Percentiles rank a stretch among this genome's conserved stretches.
phyloP scores from a whole-genome alignment of 1,284 basidiomycete genomes.

The Boletus holoroseus region DNA sequence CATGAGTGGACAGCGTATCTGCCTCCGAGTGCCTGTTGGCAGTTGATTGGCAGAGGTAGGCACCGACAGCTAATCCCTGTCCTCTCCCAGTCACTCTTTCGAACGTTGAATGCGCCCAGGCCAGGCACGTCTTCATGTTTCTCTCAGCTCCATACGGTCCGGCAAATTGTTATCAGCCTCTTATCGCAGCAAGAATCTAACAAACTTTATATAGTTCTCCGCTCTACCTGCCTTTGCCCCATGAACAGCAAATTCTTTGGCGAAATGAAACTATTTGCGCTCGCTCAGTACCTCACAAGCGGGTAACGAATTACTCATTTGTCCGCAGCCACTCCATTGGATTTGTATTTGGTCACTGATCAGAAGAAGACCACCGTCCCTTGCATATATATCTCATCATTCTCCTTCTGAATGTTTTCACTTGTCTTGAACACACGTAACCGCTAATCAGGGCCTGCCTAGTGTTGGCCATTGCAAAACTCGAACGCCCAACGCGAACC shows the following conservation, averaged over 20 bases:
- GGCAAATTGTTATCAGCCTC: conserved; percentile 20
- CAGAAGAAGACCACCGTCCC: background rate
- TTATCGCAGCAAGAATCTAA: conserved; percentile 18
- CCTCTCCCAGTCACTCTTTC: background rate
- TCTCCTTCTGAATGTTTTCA: background rate
- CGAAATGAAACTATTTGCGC: conserved; percentile 28
- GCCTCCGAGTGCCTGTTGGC: background rate
- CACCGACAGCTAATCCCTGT: background rate
- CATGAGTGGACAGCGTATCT: background rate
- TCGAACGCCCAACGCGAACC: no score
- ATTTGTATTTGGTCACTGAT: conserved; percentile 6
- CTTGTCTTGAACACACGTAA: background rate
- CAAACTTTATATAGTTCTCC: conserved; percentile 24
- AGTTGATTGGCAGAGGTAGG: no score
- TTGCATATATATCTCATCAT: background rate
- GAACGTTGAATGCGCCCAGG: background rate
- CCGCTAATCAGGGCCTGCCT: background rate
- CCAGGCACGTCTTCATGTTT: conserved; percentile 2
- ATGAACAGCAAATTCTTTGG: conserved; percentile 13
- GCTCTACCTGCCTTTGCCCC: conserved; percentile 22
- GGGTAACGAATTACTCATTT: conserved; percentile 28
- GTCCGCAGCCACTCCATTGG: conserved; percentile 10
- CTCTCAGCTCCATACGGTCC: background rate
- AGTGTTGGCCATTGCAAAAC: background rate
- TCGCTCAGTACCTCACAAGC: conserved; percentile 15